Evolutionary conservation across 345 rosid genomes (phyloP), one percentile per base, ranked within the genome.

Genomic region (Gossypium sturtianum): DNA sequence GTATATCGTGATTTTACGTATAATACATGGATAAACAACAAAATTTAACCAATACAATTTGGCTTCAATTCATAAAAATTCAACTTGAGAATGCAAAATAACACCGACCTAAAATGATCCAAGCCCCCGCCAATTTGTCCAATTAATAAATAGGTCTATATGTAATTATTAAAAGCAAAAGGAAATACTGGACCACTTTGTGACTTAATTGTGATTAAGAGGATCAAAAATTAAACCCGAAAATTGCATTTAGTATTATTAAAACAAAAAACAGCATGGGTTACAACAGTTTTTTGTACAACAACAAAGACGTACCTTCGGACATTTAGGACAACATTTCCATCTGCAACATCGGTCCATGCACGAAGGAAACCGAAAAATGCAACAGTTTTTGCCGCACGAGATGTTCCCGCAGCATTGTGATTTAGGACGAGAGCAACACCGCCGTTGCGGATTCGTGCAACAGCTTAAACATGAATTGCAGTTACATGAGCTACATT

Each of bases 261-360:
- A 92, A 74, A 82, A 84, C 43, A 78, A 81, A 70, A 84, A 74
- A 82, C 86, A 89, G 67, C 91, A 83, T 51, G 87, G 87, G 73
- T 86, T 82, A 80, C 90, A 86, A 63, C 86, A 85, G 17, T 44
- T 38, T 63, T 80, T 80, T 80, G 64, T 80, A 83, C 92, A 84
- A 67, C 82, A 77, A 70, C 75, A 85, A 80, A 60, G 81, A 44
- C 76, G 74, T 67, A 80, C 74, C 84, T 85, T 86, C 1, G 89
- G 88, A 78, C 88, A 89, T 76, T 74, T 87, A 74, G 85, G 92
- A 75, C 82, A 78, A 38, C 84, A 85, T 77, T 71, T 76, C 79
- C 80, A 87, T 70, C 77, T 83, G 79, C 86, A 85, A 48, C 84
- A 78, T 82, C 87, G 82, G 27, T 72, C 73, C 2, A 74, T 77